phyloP scores from a whole-genome alignment of 2,329 filamentous ascomycete species.

The Ophiostoma triangulosporum region DNA sequence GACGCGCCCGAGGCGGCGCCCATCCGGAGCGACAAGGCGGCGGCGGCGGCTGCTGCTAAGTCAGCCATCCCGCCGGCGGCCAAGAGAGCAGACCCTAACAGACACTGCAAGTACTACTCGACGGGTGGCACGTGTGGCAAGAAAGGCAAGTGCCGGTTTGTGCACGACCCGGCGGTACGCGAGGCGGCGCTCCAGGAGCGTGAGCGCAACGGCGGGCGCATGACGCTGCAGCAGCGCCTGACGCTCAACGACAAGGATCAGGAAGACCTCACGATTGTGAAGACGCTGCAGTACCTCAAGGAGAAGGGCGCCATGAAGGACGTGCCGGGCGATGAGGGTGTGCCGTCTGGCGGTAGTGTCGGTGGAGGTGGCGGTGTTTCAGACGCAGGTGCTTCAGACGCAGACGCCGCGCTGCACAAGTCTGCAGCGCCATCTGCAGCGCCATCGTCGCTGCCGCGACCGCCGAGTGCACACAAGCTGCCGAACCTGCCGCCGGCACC shows the following conservation, averaged over 20 bases:
- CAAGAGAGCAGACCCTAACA: slow-evolving; percentile 46
- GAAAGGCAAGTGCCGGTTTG: slow-evolving; percentile 64
- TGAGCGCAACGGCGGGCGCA: slow-evolving; percentile 49
- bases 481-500: slow-evolving; percentile 11
- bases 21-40: slow-evolving; percentile 26
- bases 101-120: slow-evolving; percentile 58
- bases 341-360: background rate
- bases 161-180: slow-evolving; percentile 50
- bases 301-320: slow-evolving; percentile 39
- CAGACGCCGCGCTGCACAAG: background rate
- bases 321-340: slow-evolving; percentile 6
- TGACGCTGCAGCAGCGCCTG: slow-evolving; percentile 52
- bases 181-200: slow-evolving; percentile 50
- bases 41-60: background rate
- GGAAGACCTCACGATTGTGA: slow-evolving; percentile 51
- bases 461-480: background rate
- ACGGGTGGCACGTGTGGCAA: slow-evolving; percentile 56
- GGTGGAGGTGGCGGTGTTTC: background rate
- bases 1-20: slow-evolving; percentile 44
- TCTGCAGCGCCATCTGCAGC: background rate
- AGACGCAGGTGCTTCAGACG: background rate
- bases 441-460: background rate
- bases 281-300: slow-evolving; percentile 52
- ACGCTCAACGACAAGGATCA: slow-evolving; percentile 55
- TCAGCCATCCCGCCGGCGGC: slow-evolving; percentile 27